Evolutionary conservation across 306 rosid genomes (phyloP).

Genomic region (Phaseolus lunatus): DNA sequence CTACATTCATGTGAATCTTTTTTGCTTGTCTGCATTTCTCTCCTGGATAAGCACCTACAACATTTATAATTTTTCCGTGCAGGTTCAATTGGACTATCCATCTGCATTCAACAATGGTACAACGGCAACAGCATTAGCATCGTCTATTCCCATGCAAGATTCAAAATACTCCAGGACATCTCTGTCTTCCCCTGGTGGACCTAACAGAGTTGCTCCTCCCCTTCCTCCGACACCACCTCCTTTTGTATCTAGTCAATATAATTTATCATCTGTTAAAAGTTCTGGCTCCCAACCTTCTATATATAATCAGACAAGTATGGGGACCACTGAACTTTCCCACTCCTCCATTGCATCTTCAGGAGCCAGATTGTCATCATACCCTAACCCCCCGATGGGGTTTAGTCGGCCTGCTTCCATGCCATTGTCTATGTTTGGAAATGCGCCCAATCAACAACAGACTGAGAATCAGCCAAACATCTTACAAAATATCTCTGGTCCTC

Average conservation of each 20-base stretch:
- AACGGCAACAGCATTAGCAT: conserved; percentile 44
- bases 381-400: conserved; percentile 61
- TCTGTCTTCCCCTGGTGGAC: conserved; percentile 75
- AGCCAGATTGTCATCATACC: conserved; percentile 63
- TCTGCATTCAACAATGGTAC: conserved; percentile 67
- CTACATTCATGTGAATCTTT: conserved; percentile 32
- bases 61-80: conserved; percentile 46
- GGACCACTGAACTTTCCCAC: conserved; percentile 63
- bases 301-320: conserved; percentile 66
- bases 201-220: conserved; percentile 86
- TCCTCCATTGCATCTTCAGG: conserved; percentile 62
- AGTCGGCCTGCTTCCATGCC: conserved; percentile 73
- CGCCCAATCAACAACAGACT: conserved; percentile 71
- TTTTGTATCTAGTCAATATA: conserved; percentile 72
- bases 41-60: conserved; percentile 7
- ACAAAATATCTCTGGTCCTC: conserved; percentile 67
- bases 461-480: conserved; percentile 68
- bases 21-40: conserved; percentile 26
- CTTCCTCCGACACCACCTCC: conserved; percentile 99
- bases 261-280: conserved; percentile 65
- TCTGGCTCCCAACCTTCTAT: conserved; percentile 62
- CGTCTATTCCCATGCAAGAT: conserved; percentile 66
- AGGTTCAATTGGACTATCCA: conserved; percentile 78
- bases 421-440: conserved; percentile 58
- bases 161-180: conserved; percentile 72